phyloP scores from a whole-genome alignment of 805 yeast genomes.

The Ogataea trehalophila region DNA sequence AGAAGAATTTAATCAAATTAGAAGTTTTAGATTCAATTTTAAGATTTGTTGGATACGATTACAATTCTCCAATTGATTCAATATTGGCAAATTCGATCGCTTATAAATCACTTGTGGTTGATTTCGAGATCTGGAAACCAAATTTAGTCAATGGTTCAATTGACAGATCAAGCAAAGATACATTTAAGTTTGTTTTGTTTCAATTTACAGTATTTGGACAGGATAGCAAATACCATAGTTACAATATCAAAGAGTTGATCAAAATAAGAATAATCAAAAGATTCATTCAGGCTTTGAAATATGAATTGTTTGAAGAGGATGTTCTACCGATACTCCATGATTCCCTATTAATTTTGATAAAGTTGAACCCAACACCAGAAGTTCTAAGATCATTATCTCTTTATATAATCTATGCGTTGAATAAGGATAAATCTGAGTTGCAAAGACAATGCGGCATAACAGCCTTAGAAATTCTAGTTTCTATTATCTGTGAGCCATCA shows the following conservation, averaged over 20 bases:
- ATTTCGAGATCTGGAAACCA: slow-evolving; percentile 55
- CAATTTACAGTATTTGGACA: slow-evolving; percentile 55
- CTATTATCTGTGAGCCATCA: slow-evolving; percentile 37
- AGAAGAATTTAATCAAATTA: slow-evolving; percentile 35
- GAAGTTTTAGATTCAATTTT: slow-evolving; percentile 46
- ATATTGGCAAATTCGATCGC: slow-evolving; percentile 51
- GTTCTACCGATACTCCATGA: slow-evolving; percentile 34
- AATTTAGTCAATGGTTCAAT: slow-evolving; percentile 9
- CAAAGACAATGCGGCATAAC: slow-evolving; percentile 31
- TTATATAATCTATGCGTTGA: slow-evolving; percentile 46
- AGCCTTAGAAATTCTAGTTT: slow-evolving; percentile 33
- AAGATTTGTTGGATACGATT: slow-evolving; percentile 52
- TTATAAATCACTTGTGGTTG: slow-evolving; percentile 55
- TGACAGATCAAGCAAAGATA: slow-evolving; percentile 30
- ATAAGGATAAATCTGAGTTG: slow-evolving; percentile 18
- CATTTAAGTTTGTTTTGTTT: slow-evolving; percentile 47
- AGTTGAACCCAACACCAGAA: slow-evolving; percentile 49
- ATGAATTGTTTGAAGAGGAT: slow-evolving; percentile 33
- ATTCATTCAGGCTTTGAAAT: slow-evolving; percentile 47
- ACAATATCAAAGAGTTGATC: slow-evolving; percentile 48
- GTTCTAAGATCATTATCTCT: slow-evolving; percentile 47
- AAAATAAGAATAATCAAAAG: slow-evolving; percentile 43
- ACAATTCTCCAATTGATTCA: slow-evolving; percentile 47
- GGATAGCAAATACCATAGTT: slow-evolving; percentile 44
- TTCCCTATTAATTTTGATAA: slow-evolving; percentile 37